These are phyloP conservation scores for Helenozyma rhizophorensis DNA, from an alignment of 805 yeast genomes.

Conservation along the genomic window DNA sequence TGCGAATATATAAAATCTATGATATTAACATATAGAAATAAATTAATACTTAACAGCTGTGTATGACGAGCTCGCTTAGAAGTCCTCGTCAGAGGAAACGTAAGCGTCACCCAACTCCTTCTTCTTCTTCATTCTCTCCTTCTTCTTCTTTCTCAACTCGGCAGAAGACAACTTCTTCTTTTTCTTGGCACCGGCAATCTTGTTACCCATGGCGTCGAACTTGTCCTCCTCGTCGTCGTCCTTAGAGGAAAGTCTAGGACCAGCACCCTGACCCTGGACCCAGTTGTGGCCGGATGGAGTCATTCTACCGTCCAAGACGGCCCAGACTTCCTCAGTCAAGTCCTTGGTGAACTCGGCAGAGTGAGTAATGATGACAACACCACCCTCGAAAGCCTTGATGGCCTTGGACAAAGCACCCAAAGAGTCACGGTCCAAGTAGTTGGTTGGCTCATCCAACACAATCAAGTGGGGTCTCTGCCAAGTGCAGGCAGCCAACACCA, in stretches of 20 bases:
- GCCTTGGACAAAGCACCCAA: conserved; percentile 99
- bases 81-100: conserved; percentile 87
- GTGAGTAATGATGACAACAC: conserved; percentile 99
- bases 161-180: conserved; percentile 97
- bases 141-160: conserved; percentile 99
- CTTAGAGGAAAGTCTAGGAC: conserved; percentile 98
- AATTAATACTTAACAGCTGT: conserved; percentile 14
- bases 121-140: conserved; percentile 99
- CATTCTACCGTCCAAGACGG: conserved; percentile 96
- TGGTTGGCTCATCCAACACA: conserved; percentile 99
- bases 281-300: conserved; percentile 99
- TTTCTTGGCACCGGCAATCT: conserved; percentile 94
- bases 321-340: conserved; percentile 99
- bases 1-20: conserved; percentile 8
- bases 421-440: conserved; percentile 98
- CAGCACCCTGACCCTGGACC: conserved; percentile 99
- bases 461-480: conserved; percentile 99
- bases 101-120: conserved; percentile 99
- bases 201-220: conserved; percentile 99
- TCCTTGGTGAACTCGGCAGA: conserved; percentile 99
- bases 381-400: conserved; percentile 98
- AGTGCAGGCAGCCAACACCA: conserved; percentile 99
- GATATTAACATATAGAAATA: conserved; percentile 17
- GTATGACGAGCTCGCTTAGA: conserved; percentile 21
- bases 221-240: conserved; percentile 89